Evolutionary conservation across 1,284 basidiomycete genomes (phyloP).

Genomic region (Phlebopus sp.): DNA sequence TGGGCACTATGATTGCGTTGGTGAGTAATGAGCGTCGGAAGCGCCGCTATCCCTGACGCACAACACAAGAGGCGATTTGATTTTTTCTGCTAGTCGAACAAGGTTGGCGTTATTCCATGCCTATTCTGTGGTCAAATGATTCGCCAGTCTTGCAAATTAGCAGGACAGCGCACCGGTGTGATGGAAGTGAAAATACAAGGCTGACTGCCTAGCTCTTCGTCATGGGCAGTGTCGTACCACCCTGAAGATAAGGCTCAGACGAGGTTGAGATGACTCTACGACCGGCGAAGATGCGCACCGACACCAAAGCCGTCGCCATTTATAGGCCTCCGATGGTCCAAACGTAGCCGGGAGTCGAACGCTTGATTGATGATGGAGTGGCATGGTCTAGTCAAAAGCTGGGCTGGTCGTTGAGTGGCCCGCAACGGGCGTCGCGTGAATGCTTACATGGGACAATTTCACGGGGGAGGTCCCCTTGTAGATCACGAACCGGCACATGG

Average conservation of each 20-base stretch:
- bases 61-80: constrained; percentile 92
- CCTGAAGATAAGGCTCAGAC: constrained; percentile 41
- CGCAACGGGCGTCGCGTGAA: neutral
- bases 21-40: constrained; percentile 1
- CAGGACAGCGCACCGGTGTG: constrained; percentile 60
- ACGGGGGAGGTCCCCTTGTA: constrained; percentile 91
- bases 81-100: constrained; percentile 88
- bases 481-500: constrained; percentile 86
- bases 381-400: constrained; percentile 87
- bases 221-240: constrained; percentile 81
- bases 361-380: constrained; percentile 97
- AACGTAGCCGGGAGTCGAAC: constrained; percentile 84
- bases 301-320: constrained; percentile 98
- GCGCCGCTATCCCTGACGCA: constrained; percentile 36
- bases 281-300: constrained; percentile 49
- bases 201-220: constrained; percentile 78
- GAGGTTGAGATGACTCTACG: neutral
- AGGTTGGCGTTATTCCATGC: constrained; percentile 96
- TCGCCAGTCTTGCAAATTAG: neutral
- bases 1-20: constrained; percentile 58
- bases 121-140: constrained; percentile 37
- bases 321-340: constrained; percentile 80
- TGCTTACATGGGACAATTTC: constrained; percentile 75
- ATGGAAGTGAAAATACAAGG: constrained; percentile 98
- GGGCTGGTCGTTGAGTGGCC: constrained; percentile 16